These are phyloP conservation scores for Suhomyces xylopsoci DNA, from an alignment of 805 yeast genomes.

Conservation along the genomic window DNA sequence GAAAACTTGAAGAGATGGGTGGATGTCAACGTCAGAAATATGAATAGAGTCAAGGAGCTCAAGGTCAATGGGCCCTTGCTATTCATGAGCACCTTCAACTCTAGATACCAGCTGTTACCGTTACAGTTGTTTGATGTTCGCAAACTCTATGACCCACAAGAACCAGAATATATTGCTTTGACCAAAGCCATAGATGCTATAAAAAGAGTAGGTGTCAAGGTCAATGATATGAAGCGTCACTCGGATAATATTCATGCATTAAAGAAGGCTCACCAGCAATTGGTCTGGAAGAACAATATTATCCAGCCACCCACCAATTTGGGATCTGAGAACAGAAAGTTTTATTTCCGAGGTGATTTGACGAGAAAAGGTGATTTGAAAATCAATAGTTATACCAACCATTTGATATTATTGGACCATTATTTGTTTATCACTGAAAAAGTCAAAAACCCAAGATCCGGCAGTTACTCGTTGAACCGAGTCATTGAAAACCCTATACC, in stretches of 20 bases:
- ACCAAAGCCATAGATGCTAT: conserved; percentile 54
- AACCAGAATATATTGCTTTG: conserved; percentile 52
- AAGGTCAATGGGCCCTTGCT: conserved; percentile 40
- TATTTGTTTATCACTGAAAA: conserved; percentile 63
- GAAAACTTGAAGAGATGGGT: conserved; percentile 59
- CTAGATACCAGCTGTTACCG: conserved; percentile 51
- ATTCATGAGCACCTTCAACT: conserved; percentile 42
- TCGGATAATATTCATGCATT: conserved; percentile 60
- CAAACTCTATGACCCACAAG: conserved; percentile 38
- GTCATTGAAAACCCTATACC: conserved; percentile 61
- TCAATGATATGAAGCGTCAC: conserved; percentile 58
- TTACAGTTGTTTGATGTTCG: conserved; percentile 59
- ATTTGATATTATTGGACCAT: conserved; percentile 66
- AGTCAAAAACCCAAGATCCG: conserved; percentile 36
- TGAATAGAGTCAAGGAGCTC: conserved; percentile 47
- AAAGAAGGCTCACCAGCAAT: conserved; percentile 48
- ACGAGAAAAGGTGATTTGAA: conserved; percentile 62
- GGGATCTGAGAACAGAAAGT: conserved; percentile 49
- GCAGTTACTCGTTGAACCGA: conserved; percentile 6
- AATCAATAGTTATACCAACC: conserved; percentile 50
- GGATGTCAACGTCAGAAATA: conserved; percentile 46
- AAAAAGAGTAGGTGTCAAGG: conserved; percentile 51
- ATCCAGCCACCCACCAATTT: conserved; percentile 29
- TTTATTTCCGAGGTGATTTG: conserved; percentile 58
- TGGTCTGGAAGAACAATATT: conserved; percentile 50